Evolutionary conservation across 75 land plant species (phyloP), one percentile per base, ranked within the genome.

Genomic region (Cupressus sempervirens): DNA sequence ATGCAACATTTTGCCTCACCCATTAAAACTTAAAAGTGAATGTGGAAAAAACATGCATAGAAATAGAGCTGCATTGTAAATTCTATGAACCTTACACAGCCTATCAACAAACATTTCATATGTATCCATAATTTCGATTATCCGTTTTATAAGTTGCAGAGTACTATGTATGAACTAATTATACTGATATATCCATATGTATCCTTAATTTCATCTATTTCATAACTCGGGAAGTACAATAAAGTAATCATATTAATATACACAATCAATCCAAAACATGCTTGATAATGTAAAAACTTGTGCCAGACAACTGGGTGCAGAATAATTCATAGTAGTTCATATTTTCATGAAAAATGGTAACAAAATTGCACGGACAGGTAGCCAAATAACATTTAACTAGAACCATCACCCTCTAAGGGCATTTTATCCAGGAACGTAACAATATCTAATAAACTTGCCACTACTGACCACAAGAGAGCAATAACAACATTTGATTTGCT

Each of bases 301-400:
- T 32, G n/a, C 67, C 67, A 72, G 74, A 72, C 35, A 72, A 72
- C 13, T 3, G 12, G 35, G 36, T 11, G 14, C 12, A 3, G 35
- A 12, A 32, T 72, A 72, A 32, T 72, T 72, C 13, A 32, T 0
- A 72, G 15, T 72, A 30, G 35, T 30, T 29, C 32, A 29, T 72
- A 72, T 72, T 72, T 72, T 72, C 74, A 72, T 9, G 32, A 72
- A 23, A 72, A 72, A 72, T 72, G 74, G 74, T 72, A 72, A 72
- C 74, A 72, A 72, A 72, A 72, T 72, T 72, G 74, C 32, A 29
- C 74, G 15, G 35, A 32, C 12, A 20, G 12, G 74, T 72, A 72
- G 74, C 74, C 74, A 72, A 72, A 72, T 72, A 11, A 72, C n/a
- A 62, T 3, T 68, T 68, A 68, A 68, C 73, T 68, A n/a, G 73